Evolutionary conservation across 805 yeast species (phyloP), one percentile per base, ranked within the genome.

Genomic region (Sugiyamaella smithiae): DNA sequence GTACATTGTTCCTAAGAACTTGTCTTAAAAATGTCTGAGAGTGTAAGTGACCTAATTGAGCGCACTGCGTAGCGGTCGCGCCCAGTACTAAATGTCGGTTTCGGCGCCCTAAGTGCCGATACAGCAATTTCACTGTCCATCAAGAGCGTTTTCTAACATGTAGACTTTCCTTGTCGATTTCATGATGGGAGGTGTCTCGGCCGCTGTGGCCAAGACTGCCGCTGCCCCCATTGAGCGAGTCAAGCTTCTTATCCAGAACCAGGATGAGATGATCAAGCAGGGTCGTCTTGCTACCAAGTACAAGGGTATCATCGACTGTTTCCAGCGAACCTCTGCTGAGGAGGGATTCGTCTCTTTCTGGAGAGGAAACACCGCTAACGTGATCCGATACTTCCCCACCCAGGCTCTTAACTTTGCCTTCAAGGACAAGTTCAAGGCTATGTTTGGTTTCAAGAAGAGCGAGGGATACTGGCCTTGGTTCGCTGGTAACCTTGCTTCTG

Each of bases 301-400:
- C 84, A 81, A 75, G 61, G 97, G 97, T 86, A 90, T 89, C 60
- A 75, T 64, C 57, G 97, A 89, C 70, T 88, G 96, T 79, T 89
- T 90, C 95, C 81, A 71, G 67, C 86, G 97, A 82, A 90, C 97
- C 63, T 85, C 90, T 60, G 85, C 86, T 64, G 88, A 85, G 63
- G 97, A 89, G 80, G 97, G 97, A 83, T 67, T 86, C 58, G 79
- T 75, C 61, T 76, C 97, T 58, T 88, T 89, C 91, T 89, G 97
- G 97, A 85, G 97, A 85, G 97, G 97, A 82, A 89, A 89, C 90
- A 90, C 97, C 61, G 97, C 97, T 68, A 89, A 89, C 77, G 97
- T 89, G 72, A 84, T 89, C 79, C 87, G 97, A 81, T 89, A 90
- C 84, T 89, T 89, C 95, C 97, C 97, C 75, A 90, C 97, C 73